These are phyloP conservation scores for Moesziomyces sp. DNA, from an alignment of 1,284 basidiomycete genomes.

Conservation along the genomic window DNA sequence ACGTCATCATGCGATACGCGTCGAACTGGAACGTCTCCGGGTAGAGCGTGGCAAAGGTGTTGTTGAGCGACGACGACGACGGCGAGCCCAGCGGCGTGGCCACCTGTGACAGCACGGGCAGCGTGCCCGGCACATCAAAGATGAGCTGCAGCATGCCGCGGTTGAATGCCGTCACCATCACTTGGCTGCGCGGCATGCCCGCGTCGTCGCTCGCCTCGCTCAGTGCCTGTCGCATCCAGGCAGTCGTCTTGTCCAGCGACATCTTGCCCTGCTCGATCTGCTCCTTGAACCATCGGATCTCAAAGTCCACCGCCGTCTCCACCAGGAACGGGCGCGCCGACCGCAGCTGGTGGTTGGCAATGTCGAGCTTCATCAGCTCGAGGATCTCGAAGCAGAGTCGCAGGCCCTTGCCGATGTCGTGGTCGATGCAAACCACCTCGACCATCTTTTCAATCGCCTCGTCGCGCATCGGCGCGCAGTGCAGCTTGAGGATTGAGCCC, in stretches of 20 bases:
- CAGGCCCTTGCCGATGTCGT: slow-evolving; percentile 77
- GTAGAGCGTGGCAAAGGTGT: slow-evolving; percentile 47
- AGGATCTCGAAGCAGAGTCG: slow-evolving; percentile 88
- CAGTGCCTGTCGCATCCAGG: slow-evolving; percentile 73
- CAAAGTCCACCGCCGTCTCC: slow-evolving; percentile 82
- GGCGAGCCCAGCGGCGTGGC: slow-evolving; percentile 67
- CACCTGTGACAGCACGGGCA: slow-evolving; percentile 56
- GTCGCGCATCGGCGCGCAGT: slow-evolving; percentile 93
- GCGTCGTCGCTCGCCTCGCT: neutral
- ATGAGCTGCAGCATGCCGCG: slow-evolving; percentile 78
- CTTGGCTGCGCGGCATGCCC: slow-evolving; percentile 49
- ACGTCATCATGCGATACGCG: slow-evolving; percentile 76
- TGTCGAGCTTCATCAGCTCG: slow-evolving; percentile 95
- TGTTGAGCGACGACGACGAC: slow-evolving; percentile 52
- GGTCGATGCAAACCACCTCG: slow-evolving; percentile 40
- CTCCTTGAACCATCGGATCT: slow-evolving; percentile 80
- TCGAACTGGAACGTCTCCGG: slow-evolving; percentile 85
- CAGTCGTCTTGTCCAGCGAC: slow-evolving; percentile 73
- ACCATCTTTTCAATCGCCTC: slow-evolving; percentile 85
- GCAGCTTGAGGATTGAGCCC: slow-evolving; percentile 83
- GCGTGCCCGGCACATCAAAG: slow-evolving; percentile 73
- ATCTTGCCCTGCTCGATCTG: slow-evolving; percentile 71
- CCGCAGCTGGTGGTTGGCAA: slow-evolving; percentile 93
- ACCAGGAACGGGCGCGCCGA: slow-evolving; percentile 85
- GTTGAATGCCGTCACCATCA: slow-evolving; percentile 72